Percentiles rank a stretch among this genome's conserved stretches.
phyloP scores from a whole-genome alignment of 2,329 filamentous ascomycete genomes.

The Thielaviopsis punctulata region DNA sequence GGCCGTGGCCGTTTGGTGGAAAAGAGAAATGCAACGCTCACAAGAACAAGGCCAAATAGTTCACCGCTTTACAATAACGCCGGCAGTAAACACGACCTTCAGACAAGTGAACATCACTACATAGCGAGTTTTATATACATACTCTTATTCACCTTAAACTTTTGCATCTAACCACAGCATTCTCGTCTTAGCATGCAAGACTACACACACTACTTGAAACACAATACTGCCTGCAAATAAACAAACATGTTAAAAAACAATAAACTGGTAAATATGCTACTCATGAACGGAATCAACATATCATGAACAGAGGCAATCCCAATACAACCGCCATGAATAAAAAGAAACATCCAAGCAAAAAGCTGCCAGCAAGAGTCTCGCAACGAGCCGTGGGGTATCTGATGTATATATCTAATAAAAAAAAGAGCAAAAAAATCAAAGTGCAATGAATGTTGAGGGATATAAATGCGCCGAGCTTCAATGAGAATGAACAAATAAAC shows the following conservation, averaged over 20 bases:
- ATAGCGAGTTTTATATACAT: no score
- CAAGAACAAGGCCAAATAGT: background rate
- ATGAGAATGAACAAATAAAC: background rate
- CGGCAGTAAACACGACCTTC: background rate
- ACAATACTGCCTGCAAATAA: background rate
- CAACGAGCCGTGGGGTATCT: background rate
- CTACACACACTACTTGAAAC: background rate
- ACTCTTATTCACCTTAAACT: no score
- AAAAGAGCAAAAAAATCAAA: background rate
- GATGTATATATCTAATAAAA: constrained; percentile 2
- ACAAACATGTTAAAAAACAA: background rate
- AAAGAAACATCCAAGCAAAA: background rate
- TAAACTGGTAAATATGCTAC: background rate
- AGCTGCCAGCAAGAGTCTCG: background rate
- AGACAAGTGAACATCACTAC: no score
- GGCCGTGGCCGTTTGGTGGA: no score
- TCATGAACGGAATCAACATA: background rate
- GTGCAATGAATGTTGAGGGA: background rate
- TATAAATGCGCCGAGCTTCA: background rate
- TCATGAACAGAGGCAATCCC: background rate
- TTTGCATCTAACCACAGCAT: no score
- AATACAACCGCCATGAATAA: background rate
- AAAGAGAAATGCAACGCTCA: no score
- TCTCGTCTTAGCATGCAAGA: background rate
- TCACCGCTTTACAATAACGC: background rate